Conservation (phyloP, 2,329 filamentous ascomycete genomes). For the Tolypocladium ovalisporum region DNA sequence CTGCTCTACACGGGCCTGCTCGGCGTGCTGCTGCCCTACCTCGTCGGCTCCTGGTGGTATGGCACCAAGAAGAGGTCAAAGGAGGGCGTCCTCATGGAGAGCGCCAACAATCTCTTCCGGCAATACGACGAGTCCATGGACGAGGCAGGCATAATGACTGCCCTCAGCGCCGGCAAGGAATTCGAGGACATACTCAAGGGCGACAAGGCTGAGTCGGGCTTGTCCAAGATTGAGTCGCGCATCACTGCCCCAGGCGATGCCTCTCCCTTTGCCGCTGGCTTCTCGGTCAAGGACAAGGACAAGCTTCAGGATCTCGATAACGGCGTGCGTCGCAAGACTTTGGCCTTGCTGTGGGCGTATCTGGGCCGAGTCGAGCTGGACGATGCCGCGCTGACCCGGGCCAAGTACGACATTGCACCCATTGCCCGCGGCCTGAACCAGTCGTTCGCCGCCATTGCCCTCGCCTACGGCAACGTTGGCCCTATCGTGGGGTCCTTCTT, state of each 20-base stretch:
- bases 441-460: constrained; percentile 74
- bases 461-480: constrained; percentile 74
- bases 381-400: constrained; percentile 63
- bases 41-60: constrained; percentile 98
- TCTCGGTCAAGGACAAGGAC: constrained; percentile 64
- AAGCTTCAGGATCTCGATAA: constrained; percentile 73
- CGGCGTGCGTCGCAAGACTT: constrained; percentile 69
- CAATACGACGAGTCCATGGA: constrained; percentile 82
- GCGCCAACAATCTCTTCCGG: constrained; percentile 86
- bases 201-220: constrained; percentile 66
- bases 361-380: constrained; percentile 79
- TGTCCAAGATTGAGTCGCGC: constrained; percentile 74
- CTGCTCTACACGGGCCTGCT: constrained; percentile 81
- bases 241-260: constrained; percentile 53
- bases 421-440: constrained; percentile 78
- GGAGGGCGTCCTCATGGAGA: constrained; percentile 86
- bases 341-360: constrained; percentile 91
- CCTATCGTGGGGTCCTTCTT: constrained; percentile 76
- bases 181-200: constrained; percentile 68
- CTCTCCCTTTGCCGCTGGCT: constrained; percentile 39
- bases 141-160: constrained; percentile 67
- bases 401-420: constrained; percentile 84
- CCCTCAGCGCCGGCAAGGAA: constrained; percentile 78
- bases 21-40: constrained; percentile 81
- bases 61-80: constrained; percentile 87